These are phyloP conservation scores for Hysterium pulicare DNA, from an alignment of 2,329 filamentous ascomycete species.

Conservation along the genomic window DNA sequence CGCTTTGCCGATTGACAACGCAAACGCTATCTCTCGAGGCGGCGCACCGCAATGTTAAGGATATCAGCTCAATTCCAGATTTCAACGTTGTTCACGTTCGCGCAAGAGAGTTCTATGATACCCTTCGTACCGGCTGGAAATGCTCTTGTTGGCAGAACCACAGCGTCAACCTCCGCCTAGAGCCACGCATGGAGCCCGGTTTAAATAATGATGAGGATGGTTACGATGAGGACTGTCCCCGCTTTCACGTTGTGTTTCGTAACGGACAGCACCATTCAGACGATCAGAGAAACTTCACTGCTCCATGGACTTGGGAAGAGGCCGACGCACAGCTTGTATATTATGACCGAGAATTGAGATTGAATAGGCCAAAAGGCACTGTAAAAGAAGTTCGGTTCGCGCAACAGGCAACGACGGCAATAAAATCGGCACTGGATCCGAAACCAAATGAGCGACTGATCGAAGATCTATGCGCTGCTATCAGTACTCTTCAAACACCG, in stretches of 20 bases:
- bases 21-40: conserved; percentile 18
- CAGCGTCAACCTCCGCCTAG: conserved; percentile 21
- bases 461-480: conserved; percentile 16
- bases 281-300: neutral
- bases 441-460: conserved; percentile 14
- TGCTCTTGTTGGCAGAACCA: conserved; percentile 22
- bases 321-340: conserved; percentile 13
- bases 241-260: conserved; percentile 19
- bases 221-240: conserved; percentile 11
- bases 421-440: conserved; percentile 14
- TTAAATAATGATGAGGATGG: conserved; percentile 11
- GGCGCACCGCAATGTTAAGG: conserved; percentile 7
- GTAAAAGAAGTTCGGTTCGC: conserved; percentile 14
- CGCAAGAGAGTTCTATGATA: conserved; percentile 16
- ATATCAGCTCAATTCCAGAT: conserved; percentile 11
- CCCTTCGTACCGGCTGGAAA: conserved; percentile 19
- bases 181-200: conserved; percentile 15
- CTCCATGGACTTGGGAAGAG: conserved; percentile 20
- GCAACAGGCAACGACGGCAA: conserved; percentile 14
- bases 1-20: conserved; percentile 20
- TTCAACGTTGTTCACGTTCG: conserved; percentile 18
- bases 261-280: conserved; percentile 6
- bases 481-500: conserved; percentile 12
- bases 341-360: neutral
- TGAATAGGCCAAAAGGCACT: neutral